Percentiles rank a stretch among this genome's conserved stretches.
These are phyloP conservation scores for Megacollybia platyphylla DNA, from an alignment of 1,284 basidiomycete genomes.

Conservation along the genomic window DNA sequence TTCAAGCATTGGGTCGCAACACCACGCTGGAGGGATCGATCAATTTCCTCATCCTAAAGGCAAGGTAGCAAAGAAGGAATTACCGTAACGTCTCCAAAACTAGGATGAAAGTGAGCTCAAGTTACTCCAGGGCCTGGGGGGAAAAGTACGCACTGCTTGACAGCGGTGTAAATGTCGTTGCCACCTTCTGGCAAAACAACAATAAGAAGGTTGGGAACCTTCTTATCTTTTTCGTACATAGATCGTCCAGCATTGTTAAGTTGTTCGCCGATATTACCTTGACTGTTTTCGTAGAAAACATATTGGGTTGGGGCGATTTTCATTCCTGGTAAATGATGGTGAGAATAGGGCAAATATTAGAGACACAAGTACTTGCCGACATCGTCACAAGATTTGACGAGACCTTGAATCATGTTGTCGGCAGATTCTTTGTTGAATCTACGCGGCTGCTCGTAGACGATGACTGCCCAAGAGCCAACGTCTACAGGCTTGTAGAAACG, in stretches of 20 bases:
- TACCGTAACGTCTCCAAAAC: slow-evolving; percentile 59
- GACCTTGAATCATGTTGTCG: slow-evolving; percentile 34
- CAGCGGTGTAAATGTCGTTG: slow-evolving; percentile 58
- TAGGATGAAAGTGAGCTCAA: slow-evolving; percentile 13
- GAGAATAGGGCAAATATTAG: neutral
- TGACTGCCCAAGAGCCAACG: slow-evolving; percentile 27
- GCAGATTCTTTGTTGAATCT: slow-evolving; percentile 34
- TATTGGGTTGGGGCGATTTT: slow-evolving; percentile 28
- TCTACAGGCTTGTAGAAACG: slow-evolving; percentile 38
- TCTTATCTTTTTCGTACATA: slow-evolving; percentile 17
- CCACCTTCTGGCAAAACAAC: slow-evolving; percentile 61
- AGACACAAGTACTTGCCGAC: slow-evolving; percentile 34
- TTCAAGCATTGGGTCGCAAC: slow-evolving; percentile 68
- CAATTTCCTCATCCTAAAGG: neutral
- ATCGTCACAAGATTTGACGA: slow-evolving; percentile 31
- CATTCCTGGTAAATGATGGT: slow-evolving; percentile 29
- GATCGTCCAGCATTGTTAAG: slow-evolving; percentile 4
- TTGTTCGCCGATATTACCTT: slow-evolving; percentile 32
- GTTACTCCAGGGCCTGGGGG: slow-evolving; percentile 2
- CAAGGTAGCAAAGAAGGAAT: slow-evolving; percentile 9
- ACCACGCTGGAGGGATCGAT: slow-evolving; percentile 30
- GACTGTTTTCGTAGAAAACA: slow-evolving; percentile 33
- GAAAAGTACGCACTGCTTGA: slow-evolving; percentile 53
- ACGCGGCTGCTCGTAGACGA: slow-evolving; percentile 44
- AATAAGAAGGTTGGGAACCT: slow-evolving; percentile 45